Evolutionary conservation across 352 stramenopile genomes (phyloP), one percentile per base, ranked within the genome.

Genomic region (Globisporangium ultimum): DNA sequence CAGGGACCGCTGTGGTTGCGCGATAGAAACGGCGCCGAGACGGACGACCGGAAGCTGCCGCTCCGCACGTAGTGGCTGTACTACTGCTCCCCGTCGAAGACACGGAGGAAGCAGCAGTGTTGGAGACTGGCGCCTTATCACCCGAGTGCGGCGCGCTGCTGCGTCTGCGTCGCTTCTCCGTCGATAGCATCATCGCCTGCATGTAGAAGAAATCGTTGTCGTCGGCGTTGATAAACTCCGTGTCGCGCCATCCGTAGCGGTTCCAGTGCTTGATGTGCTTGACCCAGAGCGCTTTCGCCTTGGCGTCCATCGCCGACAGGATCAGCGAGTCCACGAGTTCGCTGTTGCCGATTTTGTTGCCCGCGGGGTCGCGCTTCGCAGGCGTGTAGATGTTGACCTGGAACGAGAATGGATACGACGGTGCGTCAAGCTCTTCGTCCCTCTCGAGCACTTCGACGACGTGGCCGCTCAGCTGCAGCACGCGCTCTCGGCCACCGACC

Each of bases 181-280:
- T 53, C 36, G 40, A 66, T 15, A 67, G 53, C 67, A 70, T 43
- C 51, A 61, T 59, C 45, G 70, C 49, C 20, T 85, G 67, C 10
- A 91, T 77, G 34, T 63, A 58, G 18, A 67, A 50, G 3, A 67
- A 56, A 53, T 89, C 79, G 28, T 60, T 61, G 32, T 66, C 67
- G 8, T 69, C 64, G 0, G 74, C 82, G 1, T 60, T 55, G 34
- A 91, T 68, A 18, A 74, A 59, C 48, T 67, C 64, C 0, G 74
- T 79, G 9, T 88, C 82, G 48, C 76, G 67, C 82, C 82, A 91
- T 24, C 78, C 82, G 52, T 84, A 89, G 48, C 79, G 79, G 21
- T 84, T 84, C 82, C 82, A 91, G 34, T 73, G 64, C 18, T 68
- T 69, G 57, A 91, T 72, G 40, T 76, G 78, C 62, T 85, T 81